Evolutionary conservation across 2,329 filamentous ascomycete species (phyloP).

Genomic region (Cercospora brassicicola): DNA sequence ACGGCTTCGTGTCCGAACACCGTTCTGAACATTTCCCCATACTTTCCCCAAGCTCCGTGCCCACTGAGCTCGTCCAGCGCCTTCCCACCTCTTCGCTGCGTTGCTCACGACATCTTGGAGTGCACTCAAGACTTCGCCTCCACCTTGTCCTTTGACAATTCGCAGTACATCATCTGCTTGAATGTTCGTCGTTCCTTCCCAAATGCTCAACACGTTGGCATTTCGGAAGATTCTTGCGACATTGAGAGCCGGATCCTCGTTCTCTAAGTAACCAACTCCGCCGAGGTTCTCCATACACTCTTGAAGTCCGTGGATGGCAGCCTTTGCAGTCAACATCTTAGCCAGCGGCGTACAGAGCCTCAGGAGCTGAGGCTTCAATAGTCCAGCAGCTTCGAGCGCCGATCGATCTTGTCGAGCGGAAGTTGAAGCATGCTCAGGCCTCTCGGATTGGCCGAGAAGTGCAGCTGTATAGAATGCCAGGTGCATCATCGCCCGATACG

Average conservation of each 20-base stretch:
- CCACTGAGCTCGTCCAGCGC: not conserved
- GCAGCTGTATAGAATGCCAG: slow-evolving; percentile 24
- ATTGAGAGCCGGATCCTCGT: slow-evolving; percentile 64
- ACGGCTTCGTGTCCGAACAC: not conserved
- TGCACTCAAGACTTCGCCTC: not conserved
- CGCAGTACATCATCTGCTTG: slow-evolving; percentile 57
- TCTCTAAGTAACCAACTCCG: slow-evolving; percentile 66
- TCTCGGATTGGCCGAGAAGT: slow-evolving; percentile 58
- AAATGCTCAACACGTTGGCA: slow-evolving; percentile 63
- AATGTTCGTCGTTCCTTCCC: slow-evolving; percentile 73
- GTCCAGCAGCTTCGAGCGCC: not conserved
- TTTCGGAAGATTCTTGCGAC: slow-evolving; percentile 67
- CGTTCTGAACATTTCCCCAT: not conserved
- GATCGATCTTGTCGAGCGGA: not conserved
- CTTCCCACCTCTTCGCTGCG: not conserved
- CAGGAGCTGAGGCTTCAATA: slow-evolving; percentile 46
- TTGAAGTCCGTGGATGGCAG: slow-evolving; percentile 53
- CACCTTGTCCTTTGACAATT: slow-evolving; percentile 33
- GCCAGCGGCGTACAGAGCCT: slow-evolving; percentile 60
- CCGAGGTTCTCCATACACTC: slow-evolving; percentile 65
- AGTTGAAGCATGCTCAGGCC: slow-evolving; percentile 25
- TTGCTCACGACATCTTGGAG: not conserved
- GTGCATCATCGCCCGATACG: not conserved
- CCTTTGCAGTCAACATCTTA: slow-evolving; percentile 60
- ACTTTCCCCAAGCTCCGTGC: not conserved